Evolutionary conservation across 1,139 yeast species (phyloP).

Genomic region (Ashbya aceris): DNA sequence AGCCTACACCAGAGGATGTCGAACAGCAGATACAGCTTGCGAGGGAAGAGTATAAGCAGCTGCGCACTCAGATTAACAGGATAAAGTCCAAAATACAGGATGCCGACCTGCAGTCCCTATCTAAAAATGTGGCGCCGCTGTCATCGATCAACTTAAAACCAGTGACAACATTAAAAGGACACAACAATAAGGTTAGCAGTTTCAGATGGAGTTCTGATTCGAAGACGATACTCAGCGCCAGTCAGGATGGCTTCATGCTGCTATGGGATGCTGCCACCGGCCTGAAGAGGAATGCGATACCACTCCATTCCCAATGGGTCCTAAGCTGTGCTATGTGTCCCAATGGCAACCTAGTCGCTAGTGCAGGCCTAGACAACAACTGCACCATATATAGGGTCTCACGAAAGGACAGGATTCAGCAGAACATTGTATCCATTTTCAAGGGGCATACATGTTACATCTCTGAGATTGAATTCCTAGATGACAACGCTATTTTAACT

Average conservation of each 20-base stretch:
- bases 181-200: constrained; percentile 62
- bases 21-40: constrained; percentile 32
- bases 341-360: constrained; percentile 54
- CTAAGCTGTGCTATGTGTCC: constrained; percentile 68
- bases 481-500: constrained; percentile 50
- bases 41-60: constrained; percentile 38
- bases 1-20: constrained; percentile 16
- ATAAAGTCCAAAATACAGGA: constrained; percentile 39
- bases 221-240: constrained; percentile 52
- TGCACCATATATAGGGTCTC: constrained; percentile 59
- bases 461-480: constrained; percentile 61
- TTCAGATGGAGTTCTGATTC: constrained; percentile 63
- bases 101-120: constrained; percentile 36
- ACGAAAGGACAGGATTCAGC: constrained; percentile 31
- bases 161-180: constrained; percentile 50
- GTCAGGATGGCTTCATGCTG: constrained; percentile 81
- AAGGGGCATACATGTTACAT: constrained; percentile 82
- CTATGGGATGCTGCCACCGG: constrained; percentile 79
- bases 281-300: constrained; percentile 59
- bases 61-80: constrained; percentile 43
- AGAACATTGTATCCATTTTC: constrained; percentile 43
- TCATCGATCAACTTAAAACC: constrained; percentile 29
- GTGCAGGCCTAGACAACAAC: constrained; percentile 76
- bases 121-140: constrained; percentile 28
- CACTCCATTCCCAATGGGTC: constrained; percentile 69